Evolutionary conservation across 176 grass and related monocot genomes (phyloP).

Genomic region (Triticum dicoccoides): DNA sequence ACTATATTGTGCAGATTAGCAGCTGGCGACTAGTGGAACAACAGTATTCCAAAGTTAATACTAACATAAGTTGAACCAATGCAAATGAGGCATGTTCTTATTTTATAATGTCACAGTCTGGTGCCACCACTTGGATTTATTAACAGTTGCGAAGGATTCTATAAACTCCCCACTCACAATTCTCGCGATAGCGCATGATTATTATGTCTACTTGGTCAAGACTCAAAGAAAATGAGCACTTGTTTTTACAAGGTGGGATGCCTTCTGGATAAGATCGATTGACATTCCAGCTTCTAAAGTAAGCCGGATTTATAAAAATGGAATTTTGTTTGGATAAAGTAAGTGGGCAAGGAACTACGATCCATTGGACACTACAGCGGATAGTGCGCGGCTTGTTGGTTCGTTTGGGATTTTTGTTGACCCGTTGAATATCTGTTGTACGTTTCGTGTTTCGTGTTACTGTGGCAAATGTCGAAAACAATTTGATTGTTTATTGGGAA

Average conservation of each 20-base stretch:
- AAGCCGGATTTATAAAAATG: too few relatives aligned
- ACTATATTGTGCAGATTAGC: background rate
- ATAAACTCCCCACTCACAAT: background rate
- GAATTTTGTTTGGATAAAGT: too few relatives aligned
- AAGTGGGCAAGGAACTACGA: too few relatives aligned
- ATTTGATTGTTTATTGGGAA: too few relatives aligned
- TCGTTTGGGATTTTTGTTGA: too few relatives aligned
- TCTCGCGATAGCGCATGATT: background rate
- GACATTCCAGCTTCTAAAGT: background rate
- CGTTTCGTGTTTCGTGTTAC: too few relatives aligned
- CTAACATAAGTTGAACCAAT: background rate
- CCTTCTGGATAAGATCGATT: constrained; percentile 17
- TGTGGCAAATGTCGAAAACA: too few relatives aligned
- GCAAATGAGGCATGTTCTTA: background rate
- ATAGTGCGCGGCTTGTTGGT: too few relatives aligned
- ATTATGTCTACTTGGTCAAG: background rate
- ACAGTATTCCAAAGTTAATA: too few relatives aligned
- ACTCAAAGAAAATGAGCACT: background rate
- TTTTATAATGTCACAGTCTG: background rate
- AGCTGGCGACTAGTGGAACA: background rate
- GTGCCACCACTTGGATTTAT: background rate
- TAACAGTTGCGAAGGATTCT: background rate
- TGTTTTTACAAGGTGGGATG: background rate
- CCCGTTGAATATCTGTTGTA: too few relatives aligned
- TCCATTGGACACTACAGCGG: too few relatives aligned